A percentile compares a stretch with the other conserved stretches of the same genome.
These are phyloP conservation scores for Microbotryomycetes sp. DNA, from an alignment of 1,284 basidiomycete genomes.

Conservation along the genomic window DNA sequence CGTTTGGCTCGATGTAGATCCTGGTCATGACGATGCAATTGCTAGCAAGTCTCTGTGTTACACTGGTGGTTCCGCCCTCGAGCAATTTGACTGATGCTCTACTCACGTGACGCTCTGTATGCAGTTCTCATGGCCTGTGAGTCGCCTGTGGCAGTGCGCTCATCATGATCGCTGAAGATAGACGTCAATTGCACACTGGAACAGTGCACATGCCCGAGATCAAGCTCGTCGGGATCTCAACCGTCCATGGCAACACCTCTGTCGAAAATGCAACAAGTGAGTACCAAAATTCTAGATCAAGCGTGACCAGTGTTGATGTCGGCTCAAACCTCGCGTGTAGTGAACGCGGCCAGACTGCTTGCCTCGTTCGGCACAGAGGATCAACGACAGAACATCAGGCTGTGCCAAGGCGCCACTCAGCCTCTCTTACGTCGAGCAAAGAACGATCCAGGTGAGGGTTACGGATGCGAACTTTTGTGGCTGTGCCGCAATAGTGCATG, in stretches of 20 bases:
- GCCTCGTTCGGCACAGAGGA: slow-evolving; percentile 59
- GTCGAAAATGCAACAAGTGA: slow-evolving; percentile 52
- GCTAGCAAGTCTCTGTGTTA: slow-evolving; percentile 46
- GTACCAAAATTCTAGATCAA: not conserved
- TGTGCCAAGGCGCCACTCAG: slow-evolving; percentile 60
- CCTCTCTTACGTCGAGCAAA: slow-evolving; percentile 51
- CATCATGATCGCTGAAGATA: not conserved
- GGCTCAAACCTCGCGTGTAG: slow-evolving; percentile 7
- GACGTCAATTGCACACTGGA: not conserved
- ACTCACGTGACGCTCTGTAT: not conserved
- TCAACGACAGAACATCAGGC: slow-evolving; percentile 46
- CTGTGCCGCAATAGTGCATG: slow-evolving; percentile 4
- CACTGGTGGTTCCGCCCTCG: no score
- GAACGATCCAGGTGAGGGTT: slow-evolving; percentile 10
- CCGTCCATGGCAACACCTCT: slow-evolving; percentile 70
- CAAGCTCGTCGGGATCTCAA: slow-evolving; percentile 67
- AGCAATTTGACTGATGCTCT: no score
- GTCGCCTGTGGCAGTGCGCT: not conserved
- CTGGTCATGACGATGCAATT: slow-evolving; percentile 76
- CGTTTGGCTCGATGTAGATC: slow-evolving; percentile 56
- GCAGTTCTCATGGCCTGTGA: slow-evolving; percentile 54
- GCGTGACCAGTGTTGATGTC: not conserved
- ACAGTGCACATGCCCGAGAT: slow-evolving; percentile 55
- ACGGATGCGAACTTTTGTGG: slow-evolving; percentile 17
- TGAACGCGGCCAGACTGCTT: slow-evolving; percentile 66